Evolutionary conservation across 257 asterid genomes (phyloP).

Genomic region (Capsicum pubescens): DNA sequence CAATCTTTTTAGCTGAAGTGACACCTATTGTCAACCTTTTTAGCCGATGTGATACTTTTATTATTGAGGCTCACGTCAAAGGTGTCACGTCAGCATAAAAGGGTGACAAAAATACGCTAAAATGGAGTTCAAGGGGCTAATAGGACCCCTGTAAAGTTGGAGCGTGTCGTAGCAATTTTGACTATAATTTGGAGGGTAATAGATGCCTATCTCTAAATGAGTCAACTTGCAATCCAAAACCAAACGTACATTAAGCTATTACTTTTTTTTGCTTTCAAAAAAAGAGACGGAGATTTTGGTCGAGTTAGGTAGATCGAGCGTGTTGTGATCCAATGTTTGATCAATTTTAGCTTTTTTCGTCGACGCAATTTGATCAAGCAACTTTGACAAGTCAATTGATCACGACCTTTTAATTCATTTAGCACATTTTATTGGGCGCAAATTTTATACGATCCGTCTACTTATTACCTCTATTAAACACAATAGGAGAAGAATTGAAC

Average conservation of each 20-base stretch:
- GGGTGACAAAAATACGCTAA: too few species aligned
- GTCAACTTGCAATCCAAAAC: neutral
- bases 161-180: too few species aligned
- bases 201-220: too few species aligned
- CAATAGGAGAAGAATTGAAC: too few species aligned
- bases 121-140: too few species aligned
- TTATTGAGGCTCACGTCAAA: too few species aligned
- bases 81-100: too few species aligned
- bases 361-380: neutral
- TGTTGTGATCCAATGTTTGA: neutral
- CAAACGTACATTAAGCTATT: neutral
- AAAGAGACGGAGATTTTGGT: neutral
- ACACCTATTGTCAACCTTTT: too few species aligned
- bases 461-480: neutral
- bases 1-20: too few species aligned
- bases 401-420: neutral
- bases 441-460: neutral
- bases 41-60: too few species aligned
- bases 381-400: neutral
- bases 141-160: too few species aligned
- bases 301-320: neutral
- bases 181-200: rapidly evolving
- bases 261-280: too few species aligned
- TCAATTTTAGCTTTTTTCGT: neutral
- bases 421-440: neutral